These are phyloP conservation scores for Capsella bursapastoris DNA, from an alignment of 345 rosid genomes.

Conservation along the genomic window DNA sequence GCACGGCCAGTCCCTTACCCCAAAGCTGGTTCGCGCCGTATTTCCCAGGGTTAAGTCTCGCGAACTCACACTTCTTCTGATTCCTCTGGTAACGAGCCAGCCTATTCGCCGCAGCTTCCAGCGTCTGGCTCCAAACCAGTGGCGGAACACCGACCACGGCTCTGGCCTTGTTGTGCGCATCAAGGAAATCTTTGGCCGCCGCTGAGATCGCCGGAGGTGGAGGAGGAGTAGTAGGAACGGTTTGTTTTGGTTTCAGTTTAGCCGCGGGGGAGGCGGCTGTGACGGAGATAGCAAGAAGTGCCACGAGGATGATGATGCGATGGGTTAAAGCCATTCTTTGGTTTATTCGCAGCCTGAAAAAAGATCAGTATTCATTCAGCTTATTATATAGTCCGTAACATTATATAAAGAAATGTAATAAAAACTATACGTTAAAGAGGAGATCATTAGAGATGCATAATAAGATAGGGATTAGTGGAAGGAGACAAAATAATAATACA, in stretches of 20 bases:
- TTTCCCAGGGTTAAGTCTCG: slow-evolving; percentile 54
- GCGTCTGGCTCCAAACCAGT: slow-evolving; percentile 65
- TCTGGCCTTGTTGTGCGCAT: slow-evolving; percentile 78
- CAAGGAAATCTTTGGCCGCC: slow-evolving; percentile 57
- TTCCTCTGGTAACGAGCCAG: slow-evolving; percentile 68
- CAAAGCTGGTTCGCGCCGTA: slow-evolving; percentile 79
- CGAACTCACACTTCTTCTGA: slow-evolving; percentile 71
- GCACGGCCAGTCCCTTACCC: slow-evolving; percentile 57
- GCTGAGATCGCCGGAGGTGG: slow-evolving; percentile 36
- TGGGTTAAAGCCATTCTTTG: slow-evolving; percentile 44
- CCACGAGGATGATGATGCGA: slow-evolving; percentile 36
- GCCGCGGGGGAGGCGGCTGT: not conserved
- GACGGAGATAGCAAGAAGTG: slow-evolving; percentile 45
- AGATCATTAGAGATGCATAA: slow-evolving; percentile 5
- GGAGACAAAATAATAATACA: slow-evolving; percentile 32
- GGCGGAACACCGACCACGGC: slow-evolving; percentile 67
- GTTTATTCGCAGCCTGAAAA: slow-evolving; percentile 18
- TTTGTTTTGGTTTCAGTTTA: slow-evolving; percentile 10
- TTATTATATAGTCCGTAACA: slow-evolving; percentile 28
- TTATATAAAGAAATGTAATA: not conserved
- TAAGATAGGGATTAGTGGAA: slow-evolving; percentile 25
- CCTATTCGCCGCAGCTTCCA: slow-evolving; percentile 56
- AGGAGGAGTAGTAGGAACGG: slow-evolving; percentile 13
- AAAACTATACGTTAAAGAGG: not conserved
- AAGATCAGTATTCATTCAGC: slow-evolving; percentile 14